Base-by-base conservation (phyloP, 176 grass and related monocot species). In the Poa annua region DNA sequence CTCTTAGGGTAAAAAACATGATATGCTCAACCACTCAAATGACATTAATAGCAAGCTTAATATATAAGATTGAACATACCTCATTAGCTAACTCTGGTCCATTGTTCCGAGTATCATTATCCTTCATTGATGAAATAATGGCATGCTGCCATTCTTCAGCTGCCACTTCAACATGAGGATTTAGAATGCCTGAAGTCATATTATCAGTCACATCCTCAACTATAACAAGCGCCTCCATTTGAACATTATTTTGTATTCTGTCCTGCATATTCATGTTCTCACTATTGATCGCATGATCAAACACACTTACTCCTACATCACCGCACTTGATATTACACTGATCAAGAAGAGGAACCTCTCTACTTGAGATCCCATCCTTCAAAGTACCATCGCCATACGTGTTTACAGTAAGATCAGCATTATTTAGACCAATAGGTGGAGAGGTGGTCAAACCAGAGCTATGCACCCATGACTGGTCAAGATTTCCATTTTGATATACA, bases 121-220 rank as follows among this genome's bases (percentile, higher is more conserved):
- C 80, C 20, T 77, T 80, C 20, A 22, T 62, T 49, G 68, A 89
- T 79, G 73, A 80, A 61, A 71, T 45, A 74, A 67, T 83, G 7
- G 11, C 69, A 7, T 69, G 84, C 17, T 86, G 75, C 17, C 5
- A 53, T 75, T 86, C 85, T 85, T 96, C 85, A 56, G 39, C 66
- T 79, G 34, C 59, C 71, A 89, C 85, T 85, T 85, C 83, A 75
- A 87, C 77, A 38, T 84, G 87, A 32, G 89, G 90, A 89, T 72
- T 45, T 84, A 57, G 82, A 75, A 91, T 80, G 63, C 36, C 85
- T 52, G 74, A 72, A 83, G 80, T 75, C 36, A 93, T 77, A 71
- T 82, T 75, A 87, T 92, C 32, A 38, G 91, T 92, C 73, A 88
- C 83, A 2, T 90, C 91, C 87, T 96, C 91, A 75, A 99, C 85